Evolutionary conservation across 1,139 yeast species (phyloP), one percentile per base, ranked within the genome.

Genomic region (Zygoascus hellenicus): DNA sequence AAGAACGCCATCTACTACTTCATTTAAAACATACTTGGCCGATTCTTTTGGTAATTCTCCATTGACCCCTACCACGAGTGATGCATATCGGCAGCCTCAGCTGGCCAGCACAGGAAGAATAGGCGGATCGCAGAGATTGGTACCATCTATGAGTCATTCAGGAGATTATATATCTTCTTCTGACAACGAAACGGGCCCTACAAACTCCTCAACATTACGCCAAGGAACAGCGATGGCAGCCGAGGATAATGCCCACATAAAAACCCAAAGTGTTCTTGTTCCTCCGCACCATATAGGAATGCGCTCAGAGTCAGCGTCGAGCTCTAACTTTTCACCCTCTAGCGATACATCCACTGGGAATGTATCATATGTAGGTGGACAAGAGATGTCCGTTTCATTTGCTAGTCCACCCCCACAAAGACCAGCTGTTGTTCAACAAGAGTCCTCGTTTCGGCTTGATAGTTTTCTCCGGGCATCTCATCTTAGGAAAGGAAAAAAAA

Each of bases 1-100:
- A 1, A 69, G 90, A 52, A 81, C 89, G 0, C 81, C 86, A 15
- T 83, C 95, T 1, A 81, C 80, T 43, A 71, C 86, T 1, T 83
- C 94, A 2, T 87, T 86, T 70, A 81, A 82, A 60, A 81, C 83
- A 7, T 77, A 85, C 30, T 70, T 86, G 56, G 89, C 67, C 0
- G 71, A 67, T 41, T 61, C 69, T 1, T 64, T 64, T 51, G 62
- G 59, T 11, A 59, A 54, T 38, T 50, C 50, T 7, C 51, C 54
- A 14, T 37, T 48, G 26, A 48, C 54, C 9, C 54, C 55, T 6
- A 45, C 49, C 15, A 22, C 29, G 7, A 43, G 45, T 17, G 50
- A 46, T 32, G 30, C 38, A 1, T 33, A 19, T 10, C 22, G 19
- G 9, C 22, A 22, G 28, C 32, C 26, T 3, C 34, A 16, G 3